A percentile compares a stretch with the other conserved stretches of the same genome.
These are phyloP conservation scores for Trichoderma brevicompactum DNA, from an alignment of 2,329 filamentous ascomycete species.

Conservation along the genomic window DNA sequence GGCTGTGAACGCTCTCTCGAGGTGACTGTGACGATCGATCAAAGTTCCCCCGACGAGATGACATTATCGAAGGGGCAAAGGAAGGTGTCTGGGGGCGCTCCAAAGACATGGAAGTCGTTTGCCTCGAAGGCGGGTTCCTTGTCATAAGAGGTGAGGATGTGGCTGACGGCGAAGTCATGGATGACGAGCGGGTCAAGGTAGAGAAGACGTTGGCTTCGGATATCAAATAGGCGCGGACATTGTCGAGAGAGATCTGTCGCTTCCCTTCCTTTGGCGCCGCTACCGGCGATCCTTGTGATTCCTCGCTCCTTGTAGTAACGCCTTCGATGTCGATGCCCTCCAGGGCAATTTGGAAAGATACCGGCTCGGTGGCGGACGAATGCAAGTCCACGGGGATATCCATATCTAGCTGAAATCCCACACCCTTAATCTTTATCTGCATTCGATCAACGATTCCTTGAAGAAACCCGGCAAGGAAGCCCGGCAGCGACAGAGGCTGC, in stretches of 20 bases:
- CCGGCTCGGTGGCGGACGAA: slow-evolving; percentile 54
- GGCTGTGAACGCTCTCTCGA: slow-evolving; percentile 12
- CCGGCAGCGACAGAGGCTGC: slow-evolving; percentile 68
- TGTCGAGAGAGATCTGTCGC: slow-evolving; percentile 65
- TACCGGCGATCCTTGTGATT: slow-evolving; percentile 43
- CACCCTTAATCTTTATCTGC: slow-evolving; percentile 66
- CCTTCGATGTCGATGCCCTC: slow-evolving; percentile 70
- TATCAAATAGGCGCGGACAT: slow-evolving; percentile 67
- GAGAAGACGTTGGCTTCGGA: slow-evolving; percentile 71
- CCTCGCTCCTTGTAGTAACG: slow-evolving; percentile 53
- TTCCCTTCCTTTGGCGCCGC: slow-evolving; percentile 63
- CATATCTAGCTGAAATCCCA: slow-evolving; percentile 69
- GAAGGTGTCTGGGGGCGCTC: slow-evolving; percentile 35
- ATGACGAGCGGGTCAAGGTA: slow-evolving; percentile 60
- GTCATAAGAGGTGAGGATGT: slow-evolving; percentile 58
- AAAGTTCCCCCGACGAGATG: background rate
- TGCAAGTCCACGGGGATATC: slow-evolving; percentile 57
- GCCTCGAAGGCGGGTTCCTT: slow-evolving; percentile 42
- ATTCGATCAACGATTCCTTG: slow-evolving; percentile 75
- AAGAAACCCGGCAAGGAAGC: slow-evolving; percentile 71
- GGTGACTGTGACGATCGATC: slow-evolving; percentile 32
- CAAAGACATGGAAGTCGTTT: slow-evolving; percentile 39
- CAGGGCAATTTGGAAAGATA: slow-evolving; percentile 68
- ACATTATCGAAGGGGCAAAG: slow-evolving; percentile 22
- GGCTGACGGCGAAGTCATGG: slow-evolving; percentile 50